Base-by-base conservation (phyloP, 2,329 filamentous ascomycete species). In the Cercospora sojina region DNA sequence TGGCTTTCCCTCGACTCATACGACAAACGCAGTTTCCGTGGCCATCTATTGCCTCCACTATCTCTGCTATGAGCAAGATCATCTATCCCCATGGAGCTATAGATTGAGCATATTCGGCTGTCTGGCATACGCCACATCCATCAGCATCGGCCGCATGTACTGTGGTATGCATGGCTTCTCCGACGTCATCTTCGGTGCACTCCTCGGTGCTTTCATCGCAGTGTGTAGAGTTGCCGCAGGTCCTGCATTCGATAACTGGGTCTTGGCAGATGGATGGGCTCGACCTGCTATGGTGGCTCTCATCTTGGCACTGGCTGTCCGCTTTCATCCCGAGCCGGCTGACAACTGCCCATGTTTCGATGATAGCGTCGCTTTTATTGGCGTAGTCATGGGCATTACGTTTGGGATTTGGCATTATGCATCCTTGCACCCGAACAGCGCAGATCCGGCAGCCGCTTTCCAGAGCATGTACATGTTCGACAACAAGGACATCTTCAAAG, bases 121-220 rank as follows among this genome's bases (percentile, higher is more conserved):
- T 47, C 96, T 95, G 78, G 89, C 92, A 72, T 99, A 98, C 77
- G 92, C 91, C 35, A 81, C 87, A 12, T 97, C 94, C 27, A 98
- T 99, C 75, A 86, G 97, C 47, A 82, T 98, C 69, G 95, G 95
- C 5, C 88, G 95, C 20, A 83, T 99, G 38, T 98, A 99, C 81
- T 99, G 95, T 76, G 95, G 95, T 68, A 99, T 99, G 95, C 95
- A 99, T 80, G 95, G 95, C 10, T 97, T 98, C 80, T 84, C 95
- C 51, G 95, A 99, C 78, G 93, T 98, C 25, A 80, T 95, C 13
- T 79, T 95, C 64, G 95, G 95, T 6, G 92, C 90, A 63, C 73
- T 88, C 13, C 84, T 97, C 64, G 95, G 95, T 32, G 90, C 88
- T 10, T 79, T 85, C 5, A 83, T 90, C 38, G 85, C 85, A 2